Evolutionary conservation across 192 early-diverging fungal genomes (phyloP).

Genomic region (Coemansia sp.): DNA sequence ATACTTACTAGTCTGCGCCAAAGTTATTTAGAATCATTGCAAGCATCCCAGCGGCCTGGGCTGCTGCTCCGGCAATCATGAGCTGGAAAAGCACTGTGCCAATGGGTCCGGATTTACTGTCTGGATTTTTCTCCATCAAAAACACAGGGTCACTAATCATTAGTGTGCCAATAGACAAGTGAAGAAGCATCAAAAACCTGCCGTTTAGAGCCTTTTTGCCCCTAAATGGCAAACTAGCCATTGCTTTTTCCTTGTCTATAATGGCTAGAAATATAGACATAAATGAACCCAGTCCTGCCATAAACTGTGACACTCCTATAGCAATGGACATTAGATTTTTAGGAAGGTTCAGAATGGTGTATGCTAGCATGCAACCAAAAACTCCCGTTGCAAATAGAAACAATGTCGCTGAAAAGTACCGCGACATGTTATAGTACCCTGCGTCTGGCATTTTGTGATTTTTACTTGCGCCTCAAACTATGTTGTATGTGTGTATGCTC

Average conservation of each 20-base stretch:
- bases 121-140: constrained; percentile 5
- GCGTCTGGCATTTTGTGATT: background rate
- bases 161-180: constrained; percentile 4
- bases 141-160: constrained; percentile 20
- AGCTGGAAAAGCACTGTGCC: constrained; percentile 2
- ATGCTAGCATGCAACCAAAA: background rate
- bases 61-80: constrained; percentile 15
- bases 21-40: background rate
- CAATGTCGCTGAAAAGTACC: background rate
- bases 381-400: background rate
- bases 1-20: background rate
- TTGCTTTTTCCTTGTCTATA: background rate
- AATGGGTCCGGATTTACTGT: background rate
- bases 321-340: constrained; percentile 4
- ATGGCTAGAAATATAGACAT: background rate
- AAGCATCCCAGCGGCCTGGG: background rate
- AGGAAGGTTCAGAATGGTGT: background rate
- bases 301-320: background rate
- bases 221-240: background rate
- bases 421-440: background rate
- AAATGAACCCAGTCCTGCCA: background rate
- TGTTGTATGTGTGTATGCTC: background rate
- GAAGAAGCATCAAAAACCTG: constrained; percentile 2
- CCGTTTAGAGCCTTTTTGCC: background rate
- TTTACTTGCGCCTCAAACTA: background rate